These are phyloP conservation scores for Aspergillus chevalieri DNA, from an alignment of 2,329 filamentous ascomycete genomes.

Conservation along the genomic window DNA sequence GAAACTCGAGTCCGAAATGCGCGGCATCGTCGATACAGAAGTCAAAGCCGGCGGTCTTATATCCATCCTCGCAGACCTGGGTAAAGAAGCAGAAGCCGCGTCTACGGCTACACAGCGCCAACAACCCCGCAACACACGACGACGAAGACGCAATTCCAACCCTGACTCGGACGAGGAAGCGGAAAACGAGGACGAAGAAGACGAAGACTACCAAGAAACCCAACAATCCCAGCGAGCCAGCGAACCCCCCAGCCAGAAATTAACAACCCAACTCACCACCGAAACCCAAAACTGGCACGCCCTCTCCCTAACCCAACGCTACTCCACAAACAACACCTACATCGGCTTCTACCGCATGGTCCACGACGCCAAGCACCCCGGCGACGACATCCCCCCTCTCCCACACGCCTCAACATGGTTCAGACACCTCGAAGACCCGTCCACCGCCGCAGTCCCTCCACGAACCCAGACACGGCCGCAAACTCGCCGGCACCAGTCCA, in stretches of 20 bases:
- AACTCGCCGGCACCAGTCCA: constrained; percentile 8
- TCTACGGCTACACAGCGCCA: background rate
- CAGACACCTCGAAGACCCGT: constrained; percentile 39
- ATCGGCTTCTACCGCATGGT: constrained; percentile 55
- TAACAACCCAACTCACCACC: background rate
- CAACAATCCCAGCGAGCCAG: background rate
- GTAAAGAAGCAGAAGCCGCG: constrained; percentile 25
- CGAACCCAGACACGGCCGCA: constrained; percentile 6
- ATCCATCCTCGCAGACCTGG: constrained; percentile 40
- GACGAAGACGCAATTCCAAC: background rate
- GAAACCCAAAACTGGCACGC: constrained; percentile 26
- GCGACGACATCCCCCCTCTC: constrained; percentile 48
- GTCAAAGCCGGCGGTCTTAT: constrained; percentile 42
- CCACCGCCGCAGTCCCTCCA: constrained; percentile 4
- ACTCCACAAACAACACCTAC: constrained; percentile 57
- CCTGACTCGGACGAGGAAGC: constrained; percentile 22
- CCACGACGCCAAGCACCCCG: constrained; percentile 54
- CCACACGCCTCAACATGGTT: constrained; percentile 60
- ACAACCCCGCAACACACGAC: background rate
- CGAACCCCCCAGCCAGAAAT: background rate
- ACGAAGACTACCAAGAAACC: constrained; percentile 36
- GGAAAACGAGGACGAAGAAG: constrained; percentile 30
- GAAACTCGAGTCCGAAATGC: constrained; percentile 53
- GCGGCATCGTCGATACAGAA: constrained; percentile 53
- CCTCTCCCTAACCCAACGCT: constrained; percentile 31